Base-by-base conservation (phyloP, 1,284 basidiomycete genomes). In the Ceratobasidium sp. region DNA sequence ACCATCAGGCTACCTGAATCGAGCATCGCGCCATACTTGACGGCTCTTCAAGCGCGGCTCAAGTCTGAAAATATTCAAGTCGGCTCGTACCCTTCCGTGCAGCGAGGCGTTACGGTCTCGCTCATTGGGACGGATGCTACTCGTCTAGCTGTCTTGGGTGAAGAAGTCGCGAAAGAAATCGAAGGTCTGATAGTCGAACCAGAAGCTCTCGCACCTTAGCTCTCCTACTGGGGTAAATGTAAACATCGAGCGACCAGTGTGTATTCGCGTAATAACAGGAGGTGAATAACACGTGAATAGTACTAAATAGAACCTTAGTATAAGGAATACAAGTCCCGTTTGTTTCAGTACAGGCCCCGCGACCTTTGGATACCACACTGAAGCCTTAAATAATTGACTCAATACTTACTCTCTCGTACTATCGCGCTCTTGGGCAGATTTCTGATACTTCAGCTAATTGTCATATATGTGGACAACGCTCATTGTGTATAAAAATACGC, bases 1-100 rank as follows among this genome's bases (percentile, higher is more conserved):
- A 80, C 50, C 20, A 77, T 82, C 79, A 95, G 94, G 42, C 87
- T 91, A 56, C 92, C 94, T 0, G 97, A 98, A 86, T 95, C 93
- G 1, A 91, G 90, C 78, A 98, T 98, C 77, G 94, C 95, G 1
- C 96, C 97, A 0, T 97, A 93, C 85, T 89, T 98, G 44, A 93
- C 93, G 0, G 85, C 89, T 17, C 88, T 99, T 0, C 93, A 96
- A 82, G 88, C 89, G 26, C 90, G 93, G 62, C 90, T 96, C 20
- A 91, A 90, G 83, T 86, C 88, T 2, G 92, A 94, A 78, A 92
- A 91, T 15, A 91, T 99, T 78, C 92, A 94, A 82, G 90, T 97
- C 42, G 95, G 96, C 3, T 94, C 92, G 20, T 97, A 95, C 83
- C 93, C 93, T 6, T 88, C 90, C 65, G 84, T 93, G 20, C 85